A percentile compares a stretch with the other conserved stretches of the same genome.
Conservation (phyloP, 495 filamentous ascomycete genomes). For the Entonaema liquescens region DNA sequence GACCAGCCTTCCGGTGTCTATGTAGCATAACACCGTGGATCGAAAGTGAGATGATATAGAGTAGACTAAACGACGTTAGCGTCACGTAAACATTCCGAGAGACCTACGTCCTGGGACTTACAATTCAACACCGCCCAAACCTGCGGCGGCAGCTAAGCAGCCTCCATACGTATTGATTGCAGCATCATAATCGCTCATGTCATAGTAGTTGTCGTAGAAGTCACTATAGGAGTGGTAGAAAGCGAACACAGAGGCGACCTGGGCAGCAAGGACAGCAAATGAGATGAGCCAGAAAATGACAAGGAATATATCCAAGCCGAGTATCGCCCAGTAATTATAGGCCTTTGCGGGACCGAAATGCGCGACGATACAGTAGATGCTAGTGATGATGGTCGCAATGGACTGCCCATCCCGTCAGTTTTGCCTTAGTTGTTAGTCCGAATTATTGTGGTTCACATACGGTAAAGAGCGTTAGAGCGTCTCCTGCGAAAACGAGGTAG, state of each 20-base stretch:
- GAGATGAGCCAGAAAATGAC: conserved; percentile 58
- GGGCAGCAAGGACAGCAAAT: conserved; percentile 52
- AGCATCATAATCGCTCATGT: conserved; percentile 20
- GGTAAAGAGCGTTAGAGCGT: conserved; percentile 51
- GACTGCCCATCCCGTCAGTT: conserved; percentile 42
- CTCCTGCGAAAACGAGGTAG: conserved; percentile 41
- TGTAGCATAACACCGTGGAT: conserved; percentile 53
- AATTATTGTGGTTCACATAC: conserved; percentile 41
- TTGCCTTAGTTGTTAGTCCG: neutral
- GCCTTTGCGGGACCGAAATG: conserved; percentile 39
- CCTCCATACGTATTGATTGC: conserved; percentile 21
- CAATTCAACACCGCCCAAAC: conserved; percentile 56
- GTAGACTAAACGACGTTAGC: conserved; percentile 45
- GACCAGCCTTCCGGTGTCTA: conserved; percentile 56
- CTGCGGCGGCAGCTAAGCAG: conserved; percentile 44
- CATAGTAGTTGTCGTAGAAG: conserved; percentile 40
- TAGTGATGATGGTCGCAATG: conserved; percentile 50
- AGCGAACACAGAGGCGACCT: conserved; percentile 41
- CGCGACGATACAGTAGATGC: conserved; percentile 55
- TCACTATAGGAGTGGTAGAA: conserved; percentile 19
- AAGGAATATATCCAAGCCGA: conserved; percentile 55
- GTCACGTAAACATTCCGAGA: neutral
- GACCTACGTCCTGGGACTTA: conserved; percentile 33
- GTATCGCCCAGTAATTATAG: conserved; percentile 62
- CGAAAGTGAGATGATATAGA: conserved; percentile 51